phyloP scores from a whole-genome alignment of 352 stramenopile genomes.

The Blastocystis sp. region DNA sequence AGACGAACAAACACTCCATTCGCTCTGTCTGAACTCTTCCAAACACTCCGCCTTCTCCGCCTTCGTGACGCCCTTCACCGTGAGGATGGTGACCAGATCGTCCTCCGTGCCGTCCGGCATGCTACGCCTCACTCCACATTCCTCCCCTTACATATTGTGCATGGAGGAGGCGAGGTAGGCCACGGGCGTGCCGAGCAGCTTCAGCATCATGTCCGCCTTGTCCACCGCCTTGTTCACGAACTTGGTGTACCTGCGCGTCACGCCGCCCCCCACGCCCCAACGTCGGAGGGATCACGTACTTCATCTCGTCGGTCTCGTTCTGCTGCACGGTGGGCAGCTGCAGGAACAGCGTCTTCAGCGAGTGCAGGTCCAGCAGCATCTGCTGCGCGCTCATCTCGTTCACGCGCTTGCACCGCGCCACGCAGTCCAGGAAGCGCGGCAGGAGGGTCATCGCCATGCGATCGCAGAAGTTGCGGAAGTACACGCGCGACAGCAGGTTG shows the following conservation, averaged over 20 bases:
- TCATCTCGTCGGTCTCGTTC: constrained; percentile 73
- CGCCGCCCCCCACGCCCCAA: background rate
- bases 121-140: background rate
- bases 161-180: constrained; percentile 86
- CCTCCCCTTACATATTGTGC: constrained; percentile 83
- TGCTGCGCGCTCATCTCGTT: constrained; percentile 94
- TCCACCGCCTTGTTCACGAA: constrained; percentile 79
- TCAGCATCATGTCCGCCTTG: constrained; percentile 86
- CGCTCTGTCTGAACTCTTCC: constrained; percentile 23
- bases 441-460: constrained; percentile 90
- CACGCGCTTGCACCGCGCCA: constrained; percentile 76
- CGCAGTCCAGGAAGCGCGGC: constrained; percentile 70
- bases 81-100: constrained; percentile 31
- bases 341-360: constrained; percentile 71
- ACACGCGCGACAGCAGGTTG: constrained; percentile 83
- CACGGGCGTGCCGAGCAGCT: constrained; percentile 90
- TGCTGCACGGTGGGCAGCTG: constrained; percentile 84
- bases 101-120: constrained; percentile 40
- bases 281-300: constrained; percentile 50
- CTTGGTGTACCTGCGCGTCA: constrained; percentile 86
- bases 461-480: constrained; percentile 96
- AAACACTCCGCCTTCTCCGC: constrained; percentile 48
- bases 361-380: constrained; percentile 72
- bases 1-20: background rate
- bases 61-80: constrained; percentile 43